Evolutionary conservation across 176 grass and related monocot species (phyloP).

Genomic region (Tuctoria greenei): DNA sequence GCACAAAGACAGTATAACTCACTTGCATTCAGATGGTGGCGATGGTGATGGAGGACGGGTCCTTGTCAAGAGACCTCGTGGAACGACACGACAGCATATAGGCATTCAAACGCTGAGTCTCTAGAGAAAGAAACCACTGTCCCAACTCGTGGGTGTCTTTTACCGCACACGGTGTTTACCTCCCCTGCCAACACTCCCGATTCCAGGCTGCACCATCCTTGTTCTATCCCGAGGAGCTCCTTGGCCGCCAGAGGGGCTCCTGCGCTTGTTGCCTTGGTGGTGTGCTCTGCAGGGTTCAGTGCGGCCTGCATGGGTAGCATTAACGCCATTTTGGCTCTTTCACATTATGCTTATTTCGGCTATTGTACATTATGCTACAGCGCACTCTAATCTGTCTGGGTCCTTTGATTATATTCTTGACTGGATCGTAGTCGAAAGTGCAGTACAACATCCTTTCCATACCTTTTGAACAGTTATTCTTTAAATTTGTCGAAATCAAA

Average conservation of each 20-base stretch:
- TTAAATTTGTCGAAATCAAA: background rate
- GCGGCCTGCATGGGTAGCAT: background rate
- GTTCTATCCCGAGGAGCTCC: too few species aligned
- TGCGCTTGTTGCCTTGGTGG: background rate
- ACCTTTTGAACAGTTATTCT: background rate
- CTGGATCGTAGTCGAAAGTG: background rate
- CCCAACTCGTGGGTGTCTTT: background rate
- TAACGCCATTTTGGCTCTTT: background rate
- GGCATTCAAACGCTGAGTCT: conserved; percentile 23
- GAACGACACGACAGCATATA: background rate
- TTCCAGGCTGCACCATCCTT: too few species aligned
- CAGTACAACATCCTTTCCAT: background rate
- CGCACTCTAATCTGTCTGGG: background rate
- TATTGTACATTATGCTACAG: background rate
- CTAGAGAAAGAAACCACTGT: background rate
- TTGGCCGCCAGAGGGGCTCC: background rate
- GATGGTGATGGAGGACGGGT: background rate
- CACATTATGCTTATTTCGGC: background rate
- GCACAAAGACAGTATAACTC: background rate
- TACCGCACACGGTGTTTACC: conserved; percentile 28
- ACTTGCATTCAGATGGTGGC: background rate
- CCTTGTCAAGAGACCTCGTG: background rate
- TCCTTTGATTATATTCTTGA: background rate
- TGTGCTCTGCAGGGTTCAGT: background rate
- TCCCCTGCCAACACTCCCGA: conserved; percentile 5